A percentile compares a stretch with the other conserved stretches of the same genome.
phyloP scores from a whole-genome alignment of 139 green algal species.

The Chlamydomonas sphaeroides region DNA sequence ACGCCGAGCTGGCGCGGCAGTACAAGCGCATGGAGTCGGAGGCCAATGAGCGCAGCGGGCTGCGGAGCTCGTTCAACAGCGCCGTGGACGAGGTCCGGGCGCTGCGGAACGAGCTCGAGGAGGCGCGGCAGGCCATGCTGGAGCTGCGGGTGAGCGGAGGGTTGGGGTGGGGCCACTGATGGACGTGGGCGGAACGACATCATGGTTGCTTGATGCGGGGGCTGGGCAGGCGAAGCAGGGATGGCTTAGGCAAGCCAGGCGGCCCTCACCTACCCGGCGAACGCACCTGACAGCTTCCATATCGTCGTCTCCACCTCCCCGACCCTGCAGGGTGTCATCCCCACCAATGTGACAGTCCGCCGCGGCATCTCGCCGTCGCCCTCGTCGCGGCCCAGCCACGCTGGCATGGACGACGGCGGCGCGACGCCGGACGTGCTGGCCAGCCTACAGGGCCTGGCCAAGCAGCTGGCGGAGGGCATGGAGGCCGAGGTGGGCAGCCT shows the following conservation, averaged over 20 bases:
- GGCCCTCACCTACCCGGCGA: too few species aligned
- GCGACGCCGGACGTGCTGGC: conserved; percentile 1
- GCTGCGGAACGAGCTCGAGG: conserved; percentile 38
- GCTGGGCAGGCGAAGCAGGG: too few species aligned
- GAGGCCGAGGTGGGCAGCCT: conserved; percentile 31
- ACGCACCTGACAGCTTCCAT: too few species aligned
- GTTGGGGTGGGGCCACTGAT: not conserved
- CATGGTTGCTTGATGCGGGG: too few species aligned
- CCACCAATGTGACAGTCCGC: not conserved
- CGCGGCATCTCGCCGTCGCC: not conserved
- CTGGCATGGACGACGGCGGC: not conserved
- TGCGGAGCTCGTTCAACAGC: conserved; percentile 26
- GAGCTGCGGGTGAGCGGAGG: conserved; percentile 10
- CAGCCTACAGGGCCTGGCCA: conserved; percentile 33
- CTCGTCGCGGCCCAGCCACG: not conserved
- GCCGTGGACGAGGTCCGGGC: conserved; percentile 28
- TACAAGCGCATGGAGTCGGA: conserved; percentile 44
- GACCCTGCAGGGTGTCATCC: conserved; percentile 22
- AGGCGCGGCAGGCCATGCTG: conserved; percentile 44
- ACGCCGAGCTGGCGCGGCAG: conserved; percentile 34
- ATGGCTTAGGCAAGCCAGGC: too few species aligned
- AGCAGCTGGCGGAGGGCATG: conserved; percentile 40
- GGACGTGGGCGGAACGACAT: too few species aligned
- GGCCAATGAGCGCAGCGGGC: conserved; percentile 20
- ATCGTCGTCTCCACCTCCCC: too few species aligned